Percentiles rank a stretch among this genome's conserved stretches.
Conservation (phyloP, 345 rosid genomes). For the Syzygium jambos region DNA sequence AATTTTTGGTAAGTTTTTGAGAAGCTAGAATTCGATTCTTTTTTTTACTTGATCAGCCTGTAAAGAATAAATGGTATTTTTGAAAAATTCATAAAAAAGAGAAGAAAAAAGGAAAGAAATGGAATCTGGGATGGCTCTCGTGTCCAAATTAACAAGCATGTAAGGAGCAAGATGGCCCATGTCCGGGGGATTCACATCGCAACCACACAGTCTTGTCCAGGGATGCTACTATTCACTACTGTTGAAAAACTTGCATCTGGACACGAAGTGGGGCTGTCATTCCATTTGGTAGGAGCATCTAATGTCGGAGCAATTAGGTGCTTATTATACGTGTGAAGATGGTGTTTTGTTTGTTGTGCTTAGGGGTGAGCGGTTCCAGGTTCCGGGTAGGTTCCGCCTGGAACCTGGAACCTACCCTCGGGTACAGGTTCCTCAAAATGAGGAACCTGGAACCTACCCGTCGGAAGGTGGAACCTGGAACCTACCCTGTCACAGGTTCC, state of each 20-base stretch:
- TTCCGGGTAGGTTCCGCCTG: no score
- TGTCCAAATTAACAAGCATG: neutral
- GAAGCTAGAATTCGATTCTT: neutral
- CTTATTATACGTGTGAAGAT: neutral
- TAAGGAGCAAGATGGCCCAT: constrained; percentile 2
- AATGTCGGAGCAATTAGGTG: neutral
- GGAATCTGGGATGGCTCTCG: neutral
- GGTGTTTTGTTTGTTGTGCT: neutral
- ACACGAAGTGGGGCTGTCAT: neutral
- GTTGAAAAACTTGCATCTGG: constrained; percentile 1
- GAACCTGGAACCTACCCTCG: no score
- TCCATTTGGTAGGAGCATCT: neutral
- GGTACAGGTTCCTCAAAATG: no score
- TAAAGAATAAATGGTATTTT: neutral
- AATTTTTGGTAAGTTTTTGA: neutral
- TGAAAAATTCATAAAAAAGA: neutral
- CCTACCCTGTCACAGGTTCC: no score
- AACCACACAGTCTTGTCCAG: neutral
- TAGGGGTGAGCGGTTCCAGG: no score
- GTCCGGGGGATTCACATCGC: neutral
- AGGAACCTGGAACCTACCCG: no score
- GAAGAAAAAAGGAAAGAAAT: neutral
- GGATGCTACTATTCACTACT: neutral
- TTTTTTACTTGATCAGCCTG: neutral
- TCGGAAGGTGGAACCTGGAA: no score